Base-by-base conservation (phyloP, 768 basidiomycete genomes). In the Boletales sp. region DNA sequence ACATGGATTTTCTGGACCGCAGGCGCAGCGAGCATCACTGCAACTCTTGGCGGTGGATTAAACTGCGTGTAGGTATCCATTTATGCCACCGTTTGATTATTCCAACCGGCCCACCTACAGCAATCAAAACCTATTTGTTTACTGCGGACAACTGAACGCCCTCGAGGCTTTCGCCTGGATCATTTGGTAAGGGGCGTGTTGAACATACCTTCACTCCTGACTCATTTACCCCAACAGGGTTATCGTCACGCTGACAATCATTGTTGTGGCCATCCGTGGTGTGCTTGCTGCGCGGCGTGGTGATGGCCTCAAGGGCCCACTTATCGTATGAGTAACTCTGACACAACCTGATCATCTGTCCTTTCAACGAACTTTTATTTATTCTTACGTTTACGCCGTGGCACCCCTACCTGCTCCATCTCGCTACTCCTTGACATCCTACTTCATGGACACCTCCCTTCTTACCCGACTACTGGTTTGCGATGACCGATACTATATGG, bases 1-100 rank as follows among this genome's bases (percentile, higher is more conserved):
- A 87, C 87, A 1, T 90, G 87, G 86, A 73, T 90, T 34, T 74
- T 89, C 52, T 92, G 89, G 89, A 74, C 80, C 3, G 81, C 87
- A 0, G 87, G 77, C 2, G 86, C 87, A 1, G 83, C 86, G 1
- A 75, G 84, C 2, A 75, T 90, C 40, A 90, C 89, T 2, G 69
- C 78, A 17, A 66, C 76, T 21, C 72, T 89, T 29, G 82, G 83
- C 12, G 89, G 89, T 13, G 80, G 84, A 10, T 62, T 87, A 48
- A 82, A 87, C 60, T 91, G 88, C 81, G 61, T 55, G 83, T 82
- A 61, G 47, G 79, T 59, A 34, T 40, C 30, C n/a, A 31, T 38
- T 32, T 15, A 14, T 30, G 10, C 24, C 14, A 8, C 21, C n/a
- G 11, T 11, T 32, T 7, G 36, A 35, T 31, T 15, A 34, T 36